These are phyloP conservation scores for Penicillium robsamsonii DNA, from an alignment of 495 filamentous ascomycete species.

Conservation along the genomic window DNA sequence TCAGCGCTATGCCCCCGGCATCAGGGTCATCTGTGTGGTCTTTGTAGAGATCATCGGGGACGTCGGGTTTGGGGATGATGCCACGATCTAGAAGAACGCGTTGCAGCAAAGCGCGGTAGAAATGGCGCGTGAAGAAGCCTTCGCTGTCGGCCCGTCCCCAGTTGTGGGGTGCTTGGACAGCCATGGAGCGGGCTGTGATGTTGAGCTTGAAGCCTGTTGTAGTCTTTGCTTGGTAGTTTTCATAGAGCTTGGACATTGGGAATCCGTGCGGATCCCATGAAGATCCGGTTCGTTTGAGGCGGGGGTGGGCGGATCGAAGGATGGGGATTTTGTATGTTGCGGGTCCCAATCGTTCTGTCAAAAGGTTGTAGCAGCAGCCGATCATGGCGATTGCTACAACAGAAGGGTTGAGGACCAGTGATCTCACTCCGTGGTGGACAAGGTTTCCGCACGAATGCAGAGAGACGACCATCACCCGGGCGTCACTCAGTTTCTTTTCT, in stretches of 20 bases:
- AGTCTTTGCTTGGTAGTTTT: conserved; percentile 49
- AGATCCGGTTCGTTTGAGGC: conserved; percentile 55
- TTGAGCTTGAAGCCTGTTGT: conserved; percentile 74
- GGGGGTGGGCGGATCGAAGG: conserved; percentile 56
- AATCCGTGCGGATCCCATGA: conserved; percentile 85
- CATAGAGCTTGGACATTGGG: conserved; percentile 80
- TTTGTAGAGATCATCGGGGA: conserved; percentile 35
- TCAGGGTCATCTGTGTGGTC: conserved; percentile 30
- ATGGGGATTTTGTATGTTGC: conserved; percentile 79
- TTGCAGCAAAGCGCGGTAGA: conserved; percentile 88
- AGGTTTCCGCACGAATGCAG: conserved; percentile 97
- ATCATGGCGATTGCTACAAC: conserved; percentile 90
- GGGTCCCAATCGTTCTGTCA: conserved; percentile 85
- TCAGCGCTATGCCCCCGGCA: conserved; percentile 59
- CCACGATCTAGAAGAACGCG: conserved; percentile 81
- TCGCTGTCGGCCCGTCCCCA: conserved; percentile 82
- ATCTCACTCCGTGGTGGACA: conserved; percentile 88
- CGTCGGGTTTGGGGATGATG: conserved; percentile 60
- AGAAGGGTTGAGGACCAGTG: conserved; percentile 74
- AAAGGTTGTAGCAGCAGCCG: conserved; percentile 95
- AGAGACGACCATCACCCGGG: conserved; percentile 79
- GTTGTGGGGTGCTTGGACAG: conserved; percentile 88
- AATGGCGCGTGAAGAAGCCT: conserved; percentile 87
- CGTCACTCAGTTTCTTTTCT: conserved; percentile 22
- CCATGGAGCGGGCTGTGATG: conserved; percentile 96